phyloP scores from a whole-genome alignment of 257 asterid species.

The Galeopsis tetrahit region DNA sequence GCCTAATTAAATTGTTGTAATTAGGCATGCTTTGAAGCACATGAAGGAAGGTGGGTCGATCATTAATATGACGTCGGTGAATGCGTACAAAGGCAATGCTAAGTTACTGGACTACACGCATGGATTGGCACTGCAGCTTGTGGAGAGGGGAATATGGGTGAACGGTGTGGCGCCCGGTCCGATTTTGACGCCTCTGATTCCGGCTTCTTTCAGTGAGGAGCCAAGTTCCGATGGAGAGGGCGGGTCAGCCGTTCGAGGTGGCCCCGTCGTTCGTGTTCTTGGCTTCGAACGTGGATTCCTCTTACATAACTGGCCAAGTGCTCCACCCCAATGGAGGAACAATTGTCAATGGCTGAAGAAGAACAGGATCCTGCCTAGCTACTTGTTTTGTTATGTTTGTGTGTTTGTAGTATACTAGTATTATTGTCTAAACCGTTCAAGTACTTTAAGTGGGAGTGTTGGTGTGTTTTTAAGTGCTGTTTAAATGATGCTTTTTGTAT shows the following conservation, averaged over 20 bases:
- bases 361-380: too few species aligned
- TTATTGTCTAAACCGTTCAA: too few species aligned
- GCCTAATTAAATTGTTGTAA: too few species aligned
- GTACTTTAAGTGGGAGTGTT: too few species aligned
- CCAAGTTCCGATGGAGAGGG: conserved; percentile 77
- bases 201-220: conserved; percentile 61
- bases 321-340: conserved; percentile 83
- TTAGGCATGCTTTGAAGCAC: conserved; percentile 71
- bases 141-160: conserved; percentile 59
- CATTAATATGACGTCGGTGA: conserved; percentile 71
- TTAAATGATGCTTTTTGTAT: not conserved
- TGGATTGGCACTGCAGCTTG: conserved; percentile 66
- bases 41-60: conserved; percentile 73
- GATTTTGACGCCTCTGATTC: conserved; percentile 74
- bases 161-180: conserved; percentile 90
- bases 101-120: conserved; percentile 66
- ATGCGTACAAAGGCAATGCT: conserved; percentile 66
- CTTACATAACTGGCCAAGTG: conserved; percentile 74
- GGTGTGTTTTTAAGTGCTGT: not conserved
- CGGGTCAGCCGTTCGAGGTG: conserved; percentile 76
- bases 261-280: conserved; percentile 75
- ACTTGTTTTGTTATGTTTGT: too few species aligned
- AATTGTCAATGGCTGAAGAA: conserved; percentile 51
- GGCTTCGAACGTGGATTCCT: conserved; percentile 63
- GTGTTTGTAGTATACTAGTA: too few species aligned